A percentile compares a stretch with the other conserved stretches of the same genome.
phyloP scores from a whole-genome alignment of 2,329 filamentous ascomycete genomes.

The Exophiala bonariae region DNA sequence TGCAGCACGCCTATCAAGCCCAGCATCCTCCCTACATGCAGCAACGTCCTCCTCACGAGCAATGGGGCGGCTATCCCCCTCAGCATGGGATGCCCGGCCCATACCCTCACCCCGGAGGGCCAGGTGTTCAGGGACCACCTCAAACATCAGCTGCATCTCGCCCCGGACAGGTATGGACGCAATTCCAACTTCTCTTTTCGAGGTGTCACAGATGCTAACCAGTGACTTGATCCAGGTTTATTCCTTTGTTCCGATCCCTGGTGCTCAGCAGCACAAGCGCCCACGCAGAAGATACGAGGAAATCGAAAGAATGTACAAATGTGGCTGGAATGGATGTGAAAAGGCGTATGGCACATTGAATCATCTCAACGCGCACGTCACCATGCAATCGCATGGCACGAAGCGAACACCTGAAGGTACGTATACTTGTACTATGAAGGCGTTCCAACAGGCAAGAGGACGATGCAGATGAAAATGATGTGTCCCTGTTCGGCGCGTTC shows the following conservation, averaged over 20 bases:
- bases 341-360: constrained; percentile 98
- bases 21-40: constrained; percentile 40
- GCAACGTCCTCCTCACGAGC: constrained; percentile 45
- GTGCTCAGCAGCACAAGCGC: constrained; percentile 91
- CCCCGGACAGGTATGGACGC: constrained; percentile 57
- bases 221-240: constrained; percentile 67
- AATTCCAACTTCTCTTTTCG: constrained; percentile 25
- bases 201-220: constrained; percentile 30
- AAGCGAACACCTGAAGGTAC: constrained; percentile 97
- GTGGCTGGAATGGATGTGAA: constrained; percentile 96
- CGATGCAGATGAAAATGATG: neutral
- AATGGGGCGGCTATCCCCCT: constrained; percentile 34
- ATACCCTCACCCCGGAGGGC: constrained; percentile 51
- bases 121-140: constrained; percentile 60
- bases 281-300: constrained; percentile 93
- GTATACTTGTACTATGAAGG: constrained; percentile 36
- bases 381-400: constrained; percentile 93
- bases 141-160: constrained; percentile 61
- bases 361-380: constrained; percentile 96
- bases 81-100: constrained; percentile 49
- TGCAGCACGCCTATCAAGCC: constrained; percentile 59
- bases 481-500: neutral
- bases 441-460: constrained; percentile 2
- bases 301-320: constrained; percentile 99
- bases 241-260: constrained; percentile 95